phyloP scores from a whole-genome alignment of 2,329 filamentous ascomycete species.

The Aspergillus carbonarius region DNA sequence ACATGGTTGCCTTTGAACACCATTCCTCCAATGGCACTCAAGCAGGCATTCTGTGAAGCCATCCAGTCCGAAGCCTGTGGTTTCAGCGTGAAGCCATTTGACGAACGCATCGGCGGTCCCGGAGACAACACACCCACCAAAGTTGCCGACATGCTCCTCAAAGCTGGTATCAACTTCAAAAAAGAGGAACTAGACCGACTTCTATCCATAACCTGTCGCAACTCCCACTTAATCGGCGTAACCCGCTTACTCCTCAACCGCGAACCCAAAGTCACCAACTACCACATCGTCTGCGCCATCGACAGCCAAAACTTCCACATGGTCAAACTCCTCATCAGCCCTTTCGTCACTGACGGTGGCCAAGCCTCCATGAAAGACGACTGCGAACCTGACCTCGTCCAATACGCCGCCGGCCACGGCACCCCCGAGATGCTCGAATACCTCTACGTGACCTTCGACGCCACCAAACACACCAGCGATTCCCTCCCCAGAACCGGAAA shows the following conservation, averaged over 20 bases:
- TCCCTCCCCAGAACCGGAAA: neutral
- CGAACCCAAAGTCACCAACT: neutral
- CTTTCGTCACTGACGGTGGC: neutral
- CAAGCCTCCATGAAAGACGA: no score
- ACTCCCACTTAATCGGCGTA: neutral
- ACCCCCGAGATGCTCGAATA: neutral
- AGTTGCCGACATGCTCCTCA: neutral
- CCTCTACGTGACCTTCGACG: neutral
- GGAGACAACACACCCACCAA: neutral
- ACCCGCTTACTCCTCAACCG: neutral
- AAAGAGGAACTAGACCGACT: neutral
- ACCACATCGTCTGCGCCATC: neutral
- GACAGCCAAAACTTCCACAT: neutral
- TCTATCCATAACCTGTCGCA: neutral
- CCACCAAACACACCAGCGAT: neutral
- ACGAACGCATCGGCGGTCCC: neutral
- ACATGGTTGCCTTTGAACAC: neutral
- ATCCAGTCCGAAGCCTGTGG: neutral
- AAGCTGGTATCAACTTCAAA: neutral
- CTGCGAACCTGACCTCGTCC: neutral
- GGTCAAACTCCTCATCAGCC: neutral
- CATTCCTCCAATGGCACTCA: neutral
- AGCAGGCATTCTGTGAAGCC: neutral
- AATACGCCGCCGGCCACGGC: neutral
- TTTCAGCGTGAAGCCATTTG: neutral